phyloP scores from a whole-genome alignment of 2,329 filamentous ascomycete species.

The Erysiphe pulchra region DNA sequence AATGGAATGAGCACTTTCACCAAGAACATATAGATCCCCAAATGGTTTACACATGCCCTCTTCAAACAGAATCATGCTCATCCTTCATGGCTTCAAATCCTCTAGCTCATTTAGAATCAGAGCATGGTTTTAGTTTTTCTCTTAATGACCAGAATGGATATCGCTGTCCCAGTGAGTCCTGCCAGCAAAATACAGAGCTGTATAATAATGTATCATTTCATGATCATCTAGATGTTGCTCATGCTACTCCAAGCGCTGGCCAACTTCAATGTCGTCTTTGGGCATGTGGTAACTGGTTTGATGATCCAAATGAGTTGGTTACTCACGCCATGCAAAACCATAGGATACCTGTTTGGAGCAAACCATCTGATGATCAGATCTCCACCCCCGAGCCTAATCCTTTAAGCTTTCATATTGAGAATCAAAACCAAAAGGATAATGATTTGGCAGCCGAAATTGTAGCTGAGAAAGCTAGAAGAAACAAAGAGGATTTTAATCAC shows the following conservation, averaged over 20 bases:
- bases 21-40: slow-evolving; percentile 11
- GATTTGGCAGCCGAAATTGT: not conserved
- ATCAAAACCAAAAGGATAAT: not conserved
- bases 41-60: slow-evolving; percentile 9
- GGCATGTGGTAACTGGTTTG: slow-evolving; percentile 7
- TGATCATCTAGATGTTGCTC: slow-evolving; percentile 10
- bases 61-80: slow-evolving; percentile 7
- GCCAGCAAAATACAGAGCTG: slow-evolving; percentile 5
- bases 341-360: slow-evolving; percentile 3
- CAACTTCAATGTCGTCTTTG: slow-evolving; percentile 8
- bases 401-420: not conserved
- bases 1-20: slow-evolving; percentile 10
- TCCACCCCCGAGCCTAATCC: not conserved
- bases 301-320: slow-evolving; percentile 7
- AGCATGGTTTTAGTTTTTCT: slow-evolving; percentile 10
- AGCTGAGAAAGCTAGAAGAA: not conserved
- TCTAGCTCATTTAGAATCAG: slow-evolving; percentile 8
- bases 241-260: slow-evolving; percentile 9
- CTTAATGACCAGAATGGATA: slow-evolving; percentile 4
- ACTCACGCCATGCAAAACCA: slow-evolving; percentile 9
- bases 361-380: not conserved
- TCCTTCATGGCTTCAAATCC: slow-evolving; percentile 6
- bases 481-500: not conserved
- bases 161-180: slow-evolving; percentile 10
- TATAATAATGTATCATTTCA: slow-evolving; percentile 9